Conservation (phyloP, 495 filamentous ascomycete species). For the Staphylotrichum tortipilum region DNA sequence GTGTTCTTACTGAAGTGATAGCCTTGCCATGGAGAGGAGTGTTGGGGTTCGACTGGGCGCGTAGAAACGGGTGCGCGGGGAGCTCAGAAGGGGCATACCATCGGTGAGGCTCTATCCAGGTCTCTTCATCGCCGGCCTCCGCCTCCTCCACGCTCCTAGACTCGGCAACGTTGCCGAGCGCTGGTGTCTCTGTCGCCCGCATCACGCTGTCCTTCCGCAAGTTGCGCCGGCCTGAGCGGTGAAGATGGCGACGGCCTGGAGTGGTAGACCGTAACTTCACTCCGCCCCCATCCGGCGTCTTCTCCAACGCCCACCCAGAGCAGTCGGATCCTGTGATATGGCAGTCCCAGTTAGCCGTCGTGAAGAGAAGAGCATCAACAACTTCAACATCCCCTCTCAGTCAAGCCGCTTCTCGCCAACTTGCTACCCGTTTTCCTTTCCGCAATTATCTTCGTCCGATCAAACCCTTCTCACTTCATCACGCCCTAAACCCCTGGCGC, state of each 20-base stretch:
- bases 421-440: no score
- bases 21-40: no score
- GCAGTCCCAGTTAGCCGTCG: not conserved
- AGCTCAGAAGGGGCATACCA: not conserved
- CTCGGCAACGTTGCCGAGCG: not conserved
- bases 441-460: no score
- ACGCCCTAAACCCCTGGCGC: no score
- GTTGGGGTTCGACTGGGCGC: no score
- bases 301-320: slow-evolving; percentile 63
- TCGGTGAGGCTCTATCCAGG: not conserved
- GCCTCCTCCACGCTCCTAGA: not conserved
- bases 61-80: no score
- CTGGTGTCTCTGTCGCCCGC: not conserved
- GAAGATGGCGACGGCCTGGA: slow-evolving; percentile 46
- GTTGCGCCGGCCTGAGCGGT: slow-evolving; percentile 24
- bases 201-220: not conserved
- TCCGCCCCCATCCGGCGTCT: slow-evolving; percentile 31
- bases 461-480: no score
- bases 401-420: no score
- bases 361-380: no score
- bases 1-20: no score
- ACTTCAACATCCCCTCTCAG: no score
- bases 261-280: slow-evolving; percentile 22
- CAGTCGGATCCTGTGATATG: slow-evolving; percentile 38
- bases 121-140: not conserved